Percentiles rank a stretch among this genome's conserved stretches.
These are phyloP conservation scores for Paramecium octaurelia DNA, from an alignment of 73 alveolate species.

Conservation along the genomic window DNA sequence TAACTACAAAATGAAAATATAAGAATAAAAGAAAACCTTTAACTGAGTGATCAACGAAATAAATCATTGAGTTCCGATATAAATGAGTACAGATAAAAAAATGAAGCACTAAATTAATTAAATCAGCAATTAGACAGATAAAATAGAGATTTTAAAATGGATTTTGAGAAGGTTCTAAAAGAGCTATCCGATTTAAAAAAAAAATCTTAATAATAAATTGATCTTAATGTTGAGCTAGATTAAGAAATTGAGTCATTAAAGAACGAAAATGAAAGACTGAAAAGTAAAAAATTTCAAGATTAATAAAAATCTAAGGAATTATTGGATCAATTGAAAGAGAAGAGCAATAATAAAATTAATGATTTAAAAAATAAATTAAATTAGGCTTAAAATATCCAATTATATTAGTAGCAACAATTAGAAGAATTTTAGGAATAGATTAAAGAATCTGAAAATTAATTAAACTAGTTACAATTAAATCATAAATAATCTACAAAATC, in stretches of 20 bases:
- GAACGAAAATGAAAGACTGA: not conserved
- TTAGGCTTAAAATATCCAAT: not conserved
- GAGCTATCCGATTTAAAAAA: not conserved
- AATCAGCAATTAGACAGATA: not conserved
- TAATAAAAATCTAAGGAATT: not conserved
- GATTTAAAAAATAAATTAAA: conserved; percentile 19
- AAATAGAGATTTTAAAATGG: not conserved
- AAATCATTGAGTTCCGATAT: not conserved
- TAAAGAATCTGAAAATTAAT: not conserved
- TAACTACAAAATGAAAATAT: not conserved
- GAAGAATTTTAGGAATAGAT: conserved; percentile 26
- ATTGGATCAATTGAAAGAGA: not conserved
- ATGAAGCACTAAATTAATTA: not conserved
- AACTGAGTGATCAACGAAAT: not conserved
- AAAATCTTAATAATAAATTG: not conserved
- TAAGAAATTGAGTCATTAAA: not conserved
- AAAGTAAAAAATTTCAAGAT: not conserved
- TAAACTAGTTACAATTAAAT: not conserved
- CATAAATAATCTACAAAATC: not conserved
- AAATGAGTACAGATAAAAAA: not conserved
- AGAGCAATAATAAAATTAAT: not conserved
- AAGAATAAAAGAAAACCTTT: not conserved
- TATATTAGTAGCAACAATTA: not conserved
- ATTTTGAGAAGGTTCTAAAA: not conserved
- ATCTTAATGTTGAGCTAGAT: not conserved